phyloP scores from a whole-genome alignment of 2,329 filamentous ascomycete genomes.

The Westerdykella ornata region DNA sequence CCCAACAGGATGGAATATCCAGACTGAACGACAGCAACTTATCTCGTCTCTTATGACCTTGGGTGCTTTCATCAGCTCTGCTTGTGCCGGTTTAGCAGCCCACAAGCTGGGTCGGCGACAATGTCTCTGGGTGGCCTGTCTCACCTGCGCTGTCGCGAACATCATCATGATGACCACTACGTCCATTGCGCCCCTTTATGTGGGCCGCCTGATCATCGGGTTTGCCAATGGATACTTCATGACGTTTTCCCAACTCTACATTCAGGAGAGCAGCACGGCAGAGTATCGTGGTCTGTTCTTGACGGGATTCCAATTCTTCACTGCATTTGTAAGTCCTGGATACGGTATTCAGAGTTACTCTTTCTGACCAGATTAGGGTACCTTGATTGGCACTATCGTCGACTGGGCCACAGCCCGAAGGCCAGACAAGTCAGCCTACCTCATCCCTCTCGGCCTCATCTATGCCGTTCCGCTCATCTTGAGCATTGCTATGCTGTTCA shows the following conservation, averaged over 20 bases:
- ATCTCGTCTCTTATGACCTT: conserved; percentile 44
- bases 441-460: conserved; percentile 50
- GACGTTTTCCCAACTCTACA: conserved; percentile 49
- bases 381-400: conserved; percentile 44
- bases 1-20: conserved; percentile 40
- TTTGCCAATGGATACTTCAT: conserved; percentile 52
- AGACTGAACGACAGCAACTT: conserved; percentile 39
- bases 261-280: conserved; percentile 48
- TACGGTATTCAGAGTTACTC: neutral
- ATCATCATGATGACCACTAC: conserved; percentile 54
- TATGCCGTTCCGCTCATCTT: conserved; percentile 44
- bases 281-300: conserved; percentile 46
- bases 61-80: conserved; percentile 42
- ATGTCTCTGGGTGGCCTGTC: conserved; percentile 45
- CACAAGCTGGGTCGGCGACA: conserved; percentile 41
- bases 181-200: conserved; percentile 49
- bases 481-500: conserved; percentile 30
- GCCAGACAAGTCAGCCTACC: conserved; percentile 33
- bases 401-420: conserved; percentile 44
- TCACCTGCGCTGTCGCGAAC: conserved; percentile 47
- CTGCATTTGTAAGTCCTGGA: conserved; percentile 36
- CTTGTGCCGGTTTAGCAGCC: conserved; percentile 36
- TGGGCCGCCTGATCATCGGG: conserved; percentile 50
- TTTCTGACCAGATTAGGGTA: conserved; percentile 21
- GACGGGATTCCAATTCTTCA: conserved; percentile 45